phyloP scores from a whole-genome alignment of 805 yeast species.

The Candida cerambycidarum region DNA sequence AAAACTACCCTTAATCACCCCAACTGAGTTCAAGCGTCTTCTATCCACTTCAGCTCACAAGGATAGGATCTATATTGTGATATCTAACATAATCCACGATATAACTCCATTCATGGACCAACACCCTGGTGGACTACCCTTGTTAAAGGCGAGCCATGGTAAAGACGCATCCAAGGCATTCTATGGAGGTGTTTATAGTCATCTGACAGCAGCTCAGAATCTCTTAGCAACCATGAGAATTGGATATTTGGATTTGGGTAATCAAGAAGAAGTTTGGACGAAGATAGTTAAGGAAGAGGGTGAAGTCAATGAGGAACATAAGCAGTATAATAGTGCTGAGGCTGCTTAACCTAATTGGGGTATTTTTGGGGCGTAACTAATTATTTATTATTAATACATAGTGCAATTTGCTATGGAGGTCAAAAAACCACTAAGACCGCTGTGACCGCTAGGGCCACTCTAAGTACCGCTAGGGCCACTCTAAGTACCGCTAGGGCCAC shows the following conservation, averaged over 20 bases:
- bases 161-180: conserved; percentile 93
- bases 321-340: conserved; percentile 31
- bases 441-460: too few species aligned
- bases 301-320: conserved; percentile 29
- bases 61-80: conserved; percentile 68
- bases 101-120: conserved; percentile 86
- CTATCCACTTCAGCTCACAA: conserved; percentile 35
- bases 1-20: conserved; percentile 66
- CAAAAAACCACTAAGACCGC: too few species aligned
- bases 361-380: too few species aligned
- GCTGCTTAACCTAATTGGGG: conserved; percentile 31
- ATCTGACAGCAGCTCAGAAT: conserved; percentile 91
- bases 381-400: too few species aligned
- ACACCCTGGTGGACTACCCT: conserved; percentile 90
- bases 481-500: too few species aligned
- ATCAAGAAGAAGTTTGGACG: conserved; percentile 83
- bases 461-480: too few species aligned
- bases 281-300: conserved; percentile 66
- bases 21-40: conserved; percentile 44
- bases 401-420: too few species aligned
- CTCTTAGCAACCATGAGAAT: conserved; percentile 90
- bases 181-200: conserved; percentile 92
- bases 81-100: conserved; percentile 91
- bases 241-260: conserved; percentile 78
- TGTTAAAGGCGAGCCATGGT: conserved; percentile 79